These are phyloP conservation scores for Cornus controversa DNA, from an alignment of 148 eudicot species.

Conservation along the genomic window DNA sequence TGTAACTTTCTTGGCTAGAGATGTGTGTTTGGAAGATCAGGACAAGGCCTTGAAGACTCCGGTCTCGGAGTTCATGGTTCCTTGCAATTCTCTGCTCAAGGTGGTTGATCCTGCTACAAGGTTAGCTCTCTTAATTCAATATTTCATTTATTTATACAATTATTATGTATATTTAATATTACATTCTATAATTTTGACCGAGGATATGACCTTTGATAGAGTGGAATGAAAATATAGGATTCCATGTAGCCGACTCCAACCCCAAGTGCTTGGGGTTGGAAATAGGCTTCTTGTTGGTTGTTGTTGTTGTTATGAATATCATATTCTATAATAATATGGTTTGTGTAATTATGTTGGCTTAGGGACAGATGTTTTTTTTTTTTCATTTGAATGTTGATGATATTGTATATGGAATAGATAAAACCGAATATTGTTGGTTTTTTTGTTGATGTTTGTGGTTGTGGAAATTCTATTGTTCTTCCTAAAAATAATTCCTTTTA, in stretches of 20 bases:
- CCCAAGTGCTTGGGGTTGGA: no score
- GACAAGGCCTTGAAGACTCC: conserved; percentile 85
- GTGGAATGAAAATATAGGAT: no score
- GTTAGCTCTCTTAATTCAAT: conserved; percentile 27
- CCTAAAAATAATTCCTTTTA: not conserved
- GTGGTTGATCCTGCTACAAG: conserved; percentile 96
- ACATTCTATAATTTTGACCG: no score
- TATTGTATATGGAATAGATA: not conserved
- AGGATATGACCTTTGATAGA: no score
- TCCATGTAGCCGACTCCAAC: no score
- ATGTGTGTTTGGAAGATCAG: conserved; percentile 71
- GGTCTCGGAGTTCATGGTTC: conserved; percentile 74
- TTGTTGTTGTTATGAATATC: no score
- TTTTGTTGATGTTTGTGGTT: not conserved
- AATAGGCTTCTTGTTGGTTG: no score
- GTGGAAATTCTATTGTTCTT: not conserved
- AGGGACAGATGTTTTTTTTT: not conserved
- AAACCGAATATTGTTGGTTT: not conserved
- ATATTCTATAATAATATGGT: not conserved
- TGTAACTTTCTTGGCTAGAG: conserved; percentile 77
- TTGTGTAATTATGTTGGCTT: not conserved
- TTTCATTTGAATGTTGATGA: not conserved
- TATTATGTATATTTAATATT: no score
- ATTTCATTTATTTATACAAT: no score
- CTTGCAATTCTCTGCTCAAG: conserved; percentile 62